Conservation (phyloP, 768 basidiomycete species). For the Termitomyces eurrhizus region DNA sequence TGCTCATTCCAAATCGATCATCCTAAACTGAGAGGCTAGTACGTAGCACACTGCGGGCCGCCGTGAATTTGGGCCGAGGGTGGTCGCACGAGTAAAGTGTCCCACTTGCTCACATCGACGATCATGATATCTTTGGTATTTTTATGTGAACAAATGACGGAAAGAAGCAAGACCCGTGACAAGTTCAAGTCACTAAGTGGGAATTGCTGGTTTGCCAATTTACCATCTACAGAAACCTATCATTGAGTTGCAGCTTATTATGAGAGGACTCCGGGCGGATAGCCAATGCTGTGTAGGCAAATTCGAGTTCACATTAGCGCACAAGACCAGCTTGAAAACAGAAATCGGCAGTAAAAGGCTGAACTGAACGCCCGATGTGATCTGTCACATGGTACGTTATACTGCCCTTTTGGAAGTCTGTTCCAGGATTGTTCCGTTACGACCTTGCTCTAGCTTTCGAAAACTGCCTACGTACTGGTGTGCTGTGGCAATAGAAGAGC, state of each 20-base stretch:
- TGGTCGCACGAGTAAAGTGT: constrained; percentile 3
- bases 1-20: background rate
- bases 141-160: background rate
- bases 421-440: constrained; percentile 11
- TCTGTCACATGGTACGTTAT: constrained; percentile 17
- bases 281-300: background rate
- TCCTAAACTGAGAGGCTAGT: background rate
- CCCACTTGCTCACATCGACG: background rate
- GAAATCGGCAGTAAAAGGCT: background rate
- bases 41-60: background rate
- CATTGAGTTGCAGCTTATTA: background rate
- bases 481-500: constrained; percentile 16
- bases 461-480: constrained; percentile 9
- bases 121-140: background rate
- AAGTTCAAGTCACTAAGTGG: background rate
- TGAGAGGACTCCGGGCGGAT: background rate
- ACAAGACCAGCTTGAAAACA: constrained; percentile 1
- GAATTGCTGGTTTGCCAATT: background rate
- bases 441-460: constrained; percentile 14
- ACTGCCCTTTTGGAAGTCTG: constrained; percentile 10
- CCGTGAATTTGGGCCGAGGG: constrained; percentile 4
- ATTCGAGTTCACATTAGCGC: background rate
- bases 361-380: constrained; percentile 9
- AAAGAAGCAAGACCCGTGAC: background rate
- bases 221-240: background rate